Conservation (phyloP, 176 grass and related monocot species). For the Urochloa ruziziensis region DNA sequence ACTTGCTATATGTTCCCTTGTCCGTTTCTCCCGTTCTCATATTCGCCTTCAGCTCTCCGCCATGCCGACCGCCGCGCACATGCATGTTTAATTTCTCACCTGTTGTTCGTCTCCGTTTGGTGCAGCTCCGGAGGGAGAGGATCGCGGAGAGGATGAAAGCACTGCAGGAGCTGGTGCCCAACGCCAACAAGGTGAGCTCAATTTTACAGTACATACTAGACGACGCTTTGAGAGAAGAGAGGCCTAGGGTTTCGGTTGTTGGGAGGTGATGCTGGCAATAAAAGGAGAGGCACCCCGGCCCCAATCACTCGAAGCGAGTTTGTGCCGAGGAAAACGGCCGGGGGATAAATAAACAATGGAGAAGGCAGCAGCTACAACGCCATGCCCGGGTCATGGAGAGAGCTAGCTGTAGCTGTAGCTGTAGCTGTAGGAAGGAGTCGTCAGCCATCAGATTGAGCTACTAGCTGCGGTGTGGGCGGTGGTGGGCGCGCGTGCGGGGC, state of each 20-base stretch:
- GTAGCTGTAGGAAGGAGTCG: background rate
- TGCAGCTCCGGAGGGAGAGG: conserved; percentile 93
- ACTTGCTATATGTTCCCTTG: conserved; percentile 16
- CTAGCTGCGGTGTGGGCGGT: background rate
- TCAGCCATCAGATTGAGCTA: background rate
- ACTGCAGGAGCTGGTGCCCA: conserved; percentile 84
- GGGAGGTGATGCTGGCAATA: conserved; percentile 12
- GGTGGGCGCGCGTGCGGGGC: conserved; percentile 43
- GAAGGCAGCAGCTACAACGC: conserved; percentile 8
- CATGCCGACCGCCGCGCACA: too few species aligned
- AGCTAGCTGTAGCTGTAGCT: too few species aligned
- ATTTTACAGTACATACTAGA: too few species aligned
- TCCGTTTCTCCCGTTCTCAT: conserved; percentile 28
- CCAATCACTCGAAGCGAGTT: conserved; percentile 19
- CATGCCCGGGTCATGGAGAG: conserved; percentile 1
- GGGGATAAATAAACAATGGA: conserved; percentile 22
- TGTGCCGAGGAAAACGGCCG: conserved; percentile 20
- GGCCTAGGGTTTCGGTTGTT: conserved; percentile 44
- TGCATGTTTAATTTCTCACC: too few species aligned
- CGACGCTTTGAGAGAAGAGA: background rate
- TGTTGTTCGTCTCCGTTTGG: background rate
- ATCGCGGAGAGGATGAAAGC: conserved; percentile 99
- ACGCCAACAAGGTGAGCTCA: conserved; percentile 95
- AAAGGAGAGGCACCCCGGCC: too few species aligned
- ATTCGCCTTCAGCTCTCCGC: conserved; percentile 29